Evolutionary conservation across 305 asterid species (phyloP).

Genomic region (Fraxinus velutina): DNA sequence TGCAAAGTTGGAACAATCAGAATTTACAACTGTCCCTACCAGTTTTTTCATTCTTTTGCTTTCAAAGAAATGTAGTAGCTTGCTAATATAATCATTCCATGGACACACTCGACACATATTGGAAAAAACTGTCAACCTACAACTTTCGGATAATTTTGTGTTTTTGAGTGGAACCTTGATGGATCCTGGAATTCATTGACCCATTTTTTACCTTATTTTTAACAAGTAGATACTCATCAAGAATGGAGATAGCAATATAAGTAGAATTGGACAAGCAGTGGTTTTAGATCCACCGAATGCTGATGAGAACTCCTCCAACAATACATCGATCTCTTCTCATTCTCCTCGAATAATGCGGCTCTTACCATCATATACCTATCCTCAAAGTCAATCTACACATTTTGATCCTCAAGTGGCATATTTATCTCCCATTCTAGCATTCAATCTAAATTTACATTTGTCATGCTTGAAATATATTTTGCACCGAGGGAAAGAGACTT

Average conservation of each 20-base stretch:
- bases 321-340: conserved; percentile 24
- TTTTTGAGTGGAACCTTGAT: not conserved
- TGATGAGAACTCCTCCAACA: conserved; percentile 22
- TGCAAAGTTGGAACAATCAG: too few relatives aligned
- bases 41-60: not conserved
- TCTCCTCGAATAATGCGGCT: conserved; percentile 42
- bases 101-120: not conserved
- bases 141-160: not conserved
- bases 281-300: conserved; percentile 73
- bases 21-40: not conserved
- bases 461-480: conserved; percentile 66
- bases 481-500: conserved; percentile 56
- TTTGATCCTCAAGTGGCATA: conserved; percentile 67
- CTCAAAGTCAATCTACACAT: conserved; percentile 28
- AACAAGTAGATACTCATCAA: conserved; percentile 51
- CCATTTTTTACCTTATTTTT: not conserved
- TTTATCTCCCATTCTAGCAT: conserved; percentile 77
- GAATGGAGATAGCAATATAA: conserved; percentile 50
- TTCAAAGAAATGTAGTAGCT: not conserved
- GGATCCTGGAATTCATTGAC: not conserved
- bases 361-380: conserved; percentile 58
- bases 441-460: conserved; percentile 64
- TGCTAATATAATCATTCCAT: not conserved
- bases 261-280: conserved; percentile 73
- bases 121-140: not conserved